Evolutionary conservation across 805 yeast species (phyloP), one percentile per base, ranked within the genome.

Genomic region (Yamadazyma takamatsuzukensis): DNA sequence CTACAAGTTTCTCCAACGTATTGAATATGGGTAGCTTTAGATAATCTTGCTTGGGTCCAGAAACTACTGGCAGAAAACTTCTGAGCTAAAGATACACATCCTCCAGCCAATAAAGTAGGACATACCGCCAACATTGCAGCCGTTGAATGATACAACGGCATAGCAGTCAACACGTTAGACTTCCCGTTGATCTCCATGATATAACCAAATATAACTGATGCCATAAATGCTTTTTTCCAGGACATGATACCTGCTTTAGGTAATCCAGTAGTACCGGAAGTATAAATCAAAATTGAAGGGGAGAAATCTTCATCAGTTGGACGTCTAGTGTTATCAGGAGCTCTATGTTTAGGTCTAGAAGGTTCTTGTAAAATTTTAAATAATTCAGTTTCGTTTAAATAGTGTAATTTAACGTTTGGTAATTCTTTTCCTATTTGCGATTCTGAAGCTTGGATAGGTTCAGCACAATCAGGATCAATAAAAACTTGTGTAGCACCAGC

Each of bases 1-100:
- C 97, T 74, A 56, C 97, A 86, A 19, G 87, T 88, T 58, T 89
- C 97, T 12, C 97, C 97, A 12, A 89, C 97, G 48, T 89, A 89
- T 59, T 89, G 96, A 34, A 87, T 73, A 41, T 84, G 85, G 4
- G 95, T 84, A 3, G 96, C 84, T 2, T 68, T 58, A 10, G 80
- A 58, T 21, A 84, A 51, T 44, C 71, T 78, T 3, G 83, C 89
- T 58, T 90, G 96, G 12, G 88, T 80, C 97, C 97, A 89, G 57
- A 85, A 87, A 4, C 84, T 76, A 3, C 82, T 70, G 5, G 90
- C 80, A 1, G 95, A 83, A 55, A 90, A 89, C 55, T 83, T 85
- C 43, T 79, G 80, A 17, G 90, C 79, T 15, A 90, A 56, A 0
- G 93, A 83, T 29, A 83, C 75, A 43, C 88, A 76, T 1, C 83